Evolutionary conservation across 2,329 filamentous ascomycete genomes (phyloP).

Genomic region (Lojkania enalia): DNA sequence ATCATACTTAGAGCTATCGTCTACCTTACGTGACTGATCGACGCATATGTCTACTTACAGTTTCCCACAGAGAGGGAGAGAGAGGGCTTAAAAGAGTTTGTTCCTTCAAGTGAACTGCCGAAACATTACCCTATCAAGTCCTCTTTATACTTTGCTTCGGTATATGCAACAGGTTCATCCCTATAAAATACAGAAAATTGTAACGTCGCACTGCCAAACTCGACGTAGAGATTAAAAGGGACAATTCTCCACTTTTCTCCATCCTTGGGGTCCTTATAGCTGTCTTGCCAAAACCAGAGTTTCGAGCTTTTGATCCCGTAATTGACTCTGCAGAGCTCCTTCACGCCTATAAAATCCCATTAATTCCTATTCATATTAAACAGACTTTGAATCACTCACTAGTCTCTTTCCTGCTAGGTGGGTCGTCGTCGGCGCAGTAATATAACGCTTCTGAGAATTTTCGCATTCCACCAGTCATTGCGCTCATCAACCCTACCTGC

Average conservation of each 20-base stretch:
- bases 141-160: slow-evolving; percentile 12
- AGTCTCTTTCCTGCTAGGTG: slow-evolving; percentile 2
- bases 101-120: no score
- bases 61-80: no score
- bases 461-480: not conserved
- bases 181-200: slow-evolving; percentile 8
- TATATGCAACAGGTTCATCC: slow-evolving; percentile 8
- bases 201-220: slow-evolving; percentile 5
- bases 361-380: not conserved
- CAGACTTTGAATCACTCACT: slow-evolving; percentile 6
- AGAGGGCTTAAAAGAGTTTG: no score
- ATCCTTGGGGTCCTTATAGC: slow-evolving; percentile 4
- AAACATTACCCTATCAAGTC: slow-evolving; percentile 4
- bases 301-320: slow-evolving; percentile 4
- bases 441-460: slow-evolving; percentile 5
- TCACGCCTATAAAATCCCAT: slow-evolving; percentile 4
- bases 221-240: slow-evolving; percentile 7
- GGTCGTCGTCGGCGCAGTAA: slow-evolving; percentile 8
- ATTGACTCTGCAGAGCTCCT: slow-evolving; percentile 11
- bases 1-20: no score
- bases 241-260: slow-evolving; percentile 8
- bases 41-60: no score
- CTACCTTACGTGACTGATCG: no score
- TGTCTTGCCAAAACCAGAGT: slow-evolving; percentile 3
- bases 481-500: slow-evolving; percentile 2